Conservation (phyloP, 495 filamentous ascomycete genomes). For the Aspergillus haitiensis region DNA sequence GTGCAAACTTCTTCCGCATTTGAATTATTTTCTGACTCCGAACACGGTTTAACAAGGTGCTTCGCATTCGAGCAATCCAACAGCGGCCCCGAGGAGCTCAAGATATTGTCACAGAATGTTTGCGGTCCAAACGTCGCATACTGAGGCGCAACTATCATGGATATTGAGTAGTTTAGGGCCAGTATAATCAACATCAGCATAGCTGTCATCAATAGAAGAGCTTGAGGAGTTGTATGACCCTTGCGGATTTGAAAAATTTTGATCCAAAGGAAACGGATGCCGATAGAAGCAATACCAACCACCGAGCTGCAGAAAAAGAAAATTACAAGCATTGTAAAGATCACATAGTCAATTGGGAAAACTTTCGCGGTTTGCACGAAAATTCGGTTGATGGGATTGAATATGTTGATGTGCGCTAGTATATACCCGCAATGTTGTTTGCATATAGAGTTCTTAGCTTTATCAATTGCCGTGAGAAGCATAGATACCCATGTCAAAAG, state of each 20-base stretch:
- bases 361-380: constrained; percentile 78
- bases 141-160: constrained; percentile 90
- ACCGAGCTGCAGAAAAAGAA: constrained; percentile 85
- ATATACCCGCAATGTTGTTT: constrained; percentile 90
- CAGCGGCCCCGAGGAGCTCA: constrained; percentile 54
- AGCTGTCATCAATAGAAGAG: constrained; percentile 85
- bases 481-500: constrained; percentile 83
- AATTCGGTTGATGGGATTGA: constrained; percentile 92
- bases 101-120: constrained; percentile 77
- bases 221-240: constrained; percentile 87
- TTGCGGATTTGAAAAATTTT: constrained; percentile 85
- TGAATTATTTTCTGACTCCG: constrained; percentile 63
- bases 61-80: constrained; percentile 78
- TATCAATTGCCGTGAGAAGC: constrained; percentile 94
- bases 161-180: constrained; percentile 85
- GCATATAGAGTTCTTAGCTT: constrained; percentile 91
- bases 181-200: constrained; percentile 86
- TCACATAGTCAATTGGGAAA: constrained; percentile 89
- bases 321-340: constrained; percentile 79
- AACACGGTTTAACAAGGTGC: constrained; percentile 75
- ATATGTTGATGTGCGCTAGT: constrained; percentile 84
- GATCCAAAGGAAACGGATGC: constrained; percentile 95
- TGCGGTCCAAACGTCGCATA: constrained; percentile 94
- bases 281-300: constrained; percentile 78
- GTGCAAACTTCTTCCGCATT: constrained; percentile 77